These are phyloP conservation scores for Globisporangium lucens DNA, from an alignment of 352 stramenopile genomes.

Conservation along the genomic window DNA sequence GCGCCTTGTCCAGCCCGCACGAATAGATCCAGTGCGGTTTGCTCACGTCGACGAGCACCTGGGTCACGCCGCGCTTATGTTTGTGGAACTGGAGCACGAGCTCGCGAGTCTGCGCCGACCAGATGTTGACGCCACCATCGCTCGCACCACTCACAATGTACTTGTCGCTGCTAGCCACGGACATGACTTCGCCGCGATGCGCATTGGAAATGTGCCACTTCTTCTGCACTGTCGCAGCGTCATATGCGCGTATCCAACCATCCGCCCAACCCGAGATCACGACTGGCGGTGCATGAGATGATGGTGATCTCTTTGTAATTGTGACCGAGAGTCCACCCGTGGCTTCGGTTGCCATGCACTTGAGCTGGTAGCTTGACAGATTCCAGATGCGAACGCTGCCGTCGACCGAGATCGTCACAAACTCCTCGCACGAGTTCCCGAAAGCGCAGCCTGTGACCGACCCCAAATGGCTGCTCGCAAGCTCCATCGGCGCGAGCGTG, in stretches of 20 bases:
- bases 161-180: slow-evolving; percentile 47
- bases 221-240: slow-evolving; percentile 38
- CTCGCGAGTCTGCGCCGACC: slow-evolving; percentile 78
- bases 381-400: slow-evolving; percentile 69
- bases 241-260: slow-evolving; percentile 70
- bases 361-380: slow-evolving; percentile 64
- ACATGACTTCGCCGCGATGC: slow-evolving; percentile 83
- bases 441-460: slow-evolving; percentile 65
- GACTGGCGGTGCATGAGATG: slow-evolving; percentile 12
- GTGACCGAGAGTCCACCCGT: slow-evolving; percentile 43
- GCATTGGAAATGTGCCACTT: slow-evolving; percentile 88
- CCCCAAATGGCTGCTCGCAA: slow-evolving; percentile 67
- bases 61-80: slow-evolving; percentile 78
- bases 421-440: slow-evolving; percentile 48
- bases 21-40: slow-evolving; percentile 86
- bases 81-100: slow-evolving; percentile 91
- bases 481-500: slow-evolving; percentile 47
- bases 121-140: slow-evolving; percentile 89
- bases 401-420: slow-evolving; percentile 70
- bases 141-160: slow-evolving; percentile 82
- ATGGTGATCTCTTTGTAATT: slow-evolving; percentile 26
- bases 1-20: slow-evolving; percentile 75
- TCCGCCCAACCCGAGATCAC: slow-evolving; percentile 73
- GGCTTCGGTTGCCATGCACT: slow-evolving; percentile 61
- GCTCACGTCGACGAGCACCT: slow-evolving; percentile 76